Conservation (phyloP, 2,329 filamentous ascomycete genomes). For the Fusarium sp. region DNA sequence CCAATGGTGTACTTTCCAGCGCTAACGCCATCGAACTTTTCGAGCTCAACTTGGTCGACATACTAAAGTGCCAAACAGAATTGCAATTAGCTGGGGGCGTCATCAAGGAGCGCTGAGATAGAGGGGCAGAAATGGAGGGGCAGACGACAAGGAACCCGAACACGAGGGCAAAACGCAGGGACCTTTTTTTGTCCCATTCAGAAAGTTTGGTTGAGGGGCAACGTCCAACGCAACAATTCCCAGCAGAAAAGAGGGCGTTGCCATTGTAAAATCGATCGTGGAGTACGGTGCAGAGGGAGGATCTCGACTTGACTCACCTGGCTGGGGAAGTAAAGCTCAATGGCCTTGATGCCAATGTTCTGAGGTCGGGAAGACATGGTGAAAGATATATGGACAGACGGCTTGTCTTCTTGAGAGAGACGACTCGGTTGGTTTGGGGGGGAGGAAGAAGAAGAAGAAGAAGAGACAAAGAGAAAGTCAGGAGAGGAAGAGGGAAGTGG, state of each 20-base stretch:
- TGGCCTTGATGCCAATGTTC: conserved; percentile 93
- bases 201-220: conserved; percentile 38
- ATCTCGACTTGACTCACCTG: conserved; percentile 68
- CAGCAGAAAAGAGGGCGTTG: conserved; percentile 13
- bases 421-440: conserved; percentile 17
- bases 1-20: conserved; percentile 90
- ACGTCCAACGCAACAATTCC: conserved; percentile 25
- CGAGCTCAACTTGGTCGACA: conserved; percentile 83
- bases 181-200: conserved; percentile 30
- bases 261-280: conserved; percentile 11
- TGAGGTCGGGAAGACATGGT: conserved; percentile 79
- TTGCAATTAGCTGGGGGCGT: conserved; percentile 44
- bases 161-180: conserved; percentile 33
- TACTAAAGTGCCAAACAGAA: conserved; percentile 63
- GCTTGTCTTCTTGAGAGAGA: conserved; percentile 16
- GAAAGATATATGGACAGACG: conserved; percentile 23
- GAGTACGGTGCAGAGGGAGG: conserved; percentile 16
- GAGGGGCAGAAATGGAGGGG: conserved; percentile 43
- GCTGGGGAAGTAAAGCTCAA: conserved; percentile 87
- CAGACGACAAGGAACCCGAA: conserved; percentile 39
- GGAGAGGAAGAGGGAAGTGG: conserved; percentile 27
- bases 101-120: conserved; percentile 25
- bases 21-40: conserved; percentile 86
- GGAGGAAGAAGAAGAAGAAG: conserved; percentile 26
- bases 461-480: conserved; percentile 25